phyloP scores from a whole-genome alignment of 176 grass and related monocot species.

The Avena eriantha region DNA sequence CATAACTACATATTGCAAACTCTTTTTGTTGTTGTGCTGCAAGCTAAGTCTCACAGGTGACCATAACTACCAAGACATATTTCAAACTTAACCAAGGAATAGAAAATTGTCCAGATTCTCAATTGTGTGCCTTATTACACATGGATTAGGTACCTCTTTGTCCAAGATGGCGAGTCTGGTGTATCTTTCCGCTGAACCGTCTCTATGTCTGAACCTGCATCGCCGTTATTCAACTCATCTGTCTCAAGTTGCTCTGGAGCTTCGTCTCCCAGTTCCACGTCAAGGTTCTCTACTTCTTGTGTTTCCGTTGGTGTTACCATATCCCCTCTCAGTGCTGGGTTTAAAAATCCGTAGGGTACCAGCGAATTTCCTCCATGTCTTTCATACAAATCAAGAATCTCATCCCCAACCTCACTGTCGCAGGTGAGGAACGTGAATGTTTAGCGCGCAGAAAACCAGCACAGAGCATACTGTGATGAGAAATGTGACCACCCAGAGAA shows the following conservation, averaged over 20 bases:
- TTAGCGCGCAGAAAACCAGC: neutral
- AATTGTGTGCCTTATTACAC: too few relatives aligned
- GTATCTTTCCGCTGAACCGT: neutral
- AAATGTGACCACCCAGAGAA: neutral
- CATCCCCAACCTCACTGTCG: neutral
- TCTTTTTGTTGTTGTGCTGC: too few relatives aligned
- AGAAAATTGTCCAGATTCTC: too few relatives aligned
- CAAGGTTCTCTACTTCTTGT: neutral
- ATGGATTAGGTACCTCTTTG: neutral
- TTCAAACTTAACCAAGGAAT: too few relatives aligned
- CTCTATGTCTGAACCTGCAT: neutral
- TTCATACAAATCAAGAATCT: too few relatives aligned
- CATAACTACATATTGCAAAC: too few relatives aligned
- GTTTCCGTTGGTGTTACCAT: neutral
- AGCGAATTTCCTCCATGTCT: neutral
- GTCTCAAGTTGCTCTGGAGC: neutral
- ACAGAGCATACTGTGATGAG: neutral
- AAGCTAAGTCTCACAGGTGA: too few relatives aligned
- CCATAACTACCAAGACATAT: too few relatives aligned
- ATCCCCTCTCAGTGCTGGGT: neutral
- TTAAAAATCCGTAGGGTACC: neutral
- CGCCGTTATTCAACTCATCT: neutral
- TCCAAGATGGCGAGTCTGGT: neutral
- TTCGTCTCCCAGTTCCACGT: neutral
- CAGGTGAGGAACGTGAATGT: neutral